These are phyloP conservation scores for Beta macrorhiza DNA, from an alignment of 179 eudicot genomes.

Conservation along the genomic window DNA sequence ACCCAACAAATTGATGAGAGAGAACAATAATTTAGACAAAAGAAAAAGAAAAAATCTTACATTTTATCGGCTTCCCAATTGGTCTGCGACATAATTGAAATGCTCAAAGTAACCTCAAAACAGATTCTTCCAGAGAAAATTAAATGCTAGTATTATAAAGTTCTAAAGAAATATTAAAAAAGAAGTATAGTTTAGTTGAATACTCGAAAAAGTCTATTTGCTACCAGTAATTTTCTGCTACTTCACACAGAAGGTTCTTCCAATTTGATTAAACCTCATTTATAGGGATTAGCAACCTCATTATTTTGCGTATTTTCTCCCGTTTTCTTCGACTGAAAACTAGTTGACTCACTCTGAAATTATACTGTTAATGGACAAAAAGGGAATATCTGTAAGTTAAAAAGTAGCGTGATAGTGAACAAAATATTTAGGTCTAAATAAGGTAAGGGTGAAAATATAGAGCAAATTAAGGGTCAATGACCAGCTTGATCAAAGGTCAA, in stretches of 20 bases:
- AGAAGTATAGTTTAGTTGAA: background rate
- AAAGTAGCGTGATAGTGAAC: too few species aligned
- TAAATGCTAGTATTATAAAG: background rate
- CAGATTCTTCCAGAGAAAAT: constrained; percentile 16
- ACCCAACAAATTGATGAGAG: background rate
- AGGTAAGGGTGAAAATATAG: too few species aligned
- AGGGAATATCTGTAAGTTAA: too few species aligned
- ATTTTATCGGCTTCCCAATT: constrained; percentile 55
- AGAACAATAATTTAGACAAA: background rate
- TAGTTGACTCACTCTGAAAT: background rate
- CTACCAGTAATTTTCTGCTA: background rate
- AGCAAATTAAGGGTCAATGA: too few species aligned
- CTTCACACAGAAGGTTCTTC: constrained; percentile 9
- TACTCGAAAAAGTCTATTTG: background rate
- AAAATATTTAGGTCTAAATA: too few species aligned
- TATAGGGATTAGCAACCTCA: constrained; percentile 4
- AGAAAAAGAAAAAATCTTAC: constrained; percentile 23
- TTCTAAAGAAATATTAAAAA: background rate
- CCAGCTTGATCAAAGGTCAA: too few species aligned
- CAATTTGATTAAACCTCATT: background rate
- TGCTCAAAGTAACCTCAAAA: constrained; percentile 4
- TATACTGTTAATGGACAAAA: background rate
- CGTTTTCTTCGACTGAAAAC: background rate
- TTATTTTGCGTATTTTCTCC: background rate
- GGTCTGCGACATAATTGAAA: constrained; percentile 43